phyloP scores from a whole-genome alignment of 371 early-diverging fungal species.

The Mucor irregularis region DNA sequence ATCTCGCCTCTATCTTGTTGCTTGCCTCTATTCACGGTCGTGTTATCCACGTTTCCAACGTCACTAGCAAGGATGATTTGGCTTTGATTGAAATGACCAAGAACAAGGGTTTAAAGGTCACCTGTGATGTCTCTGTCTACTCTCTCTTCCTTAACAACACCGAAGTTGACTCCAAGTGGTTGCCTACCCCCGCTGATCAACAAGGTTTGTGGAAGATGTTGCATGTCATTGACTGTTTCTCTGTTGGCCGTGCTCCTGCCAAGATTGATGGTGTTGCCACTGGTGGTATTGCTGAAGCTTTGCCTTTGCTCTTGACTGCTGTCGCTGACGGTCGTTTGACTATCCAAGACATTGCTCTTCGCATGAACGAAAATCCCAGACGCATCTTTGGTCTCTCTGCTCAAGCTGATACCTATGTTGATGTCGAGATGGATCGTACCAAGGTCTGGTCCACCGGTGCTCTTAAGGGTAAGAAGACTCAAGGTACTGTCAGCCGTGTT shows the following conservation, averaged over 20 bases:
- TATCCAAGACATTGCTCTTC: constrained; percentile 74
- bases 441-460: constrained; percentile 43
- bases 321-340: constrained; percentile 79
- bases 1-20: constrained; percentile 85
- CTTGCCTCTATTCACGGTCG: constrained; percentile 82
- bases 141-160: constrained; percentile 71
- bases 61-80: constrained; percentile 77
- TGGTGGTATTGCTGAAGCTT: constrained; percentile 72
- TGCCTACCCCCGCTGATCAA: constrained; percentile 66
- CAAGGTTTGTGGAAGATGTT: constrained; percentile 81
- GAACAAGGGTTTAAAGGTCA: constrained; percentile 83
- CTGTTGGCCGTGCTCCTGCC: constrained; percentile 72
- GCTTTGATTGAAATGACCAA: constrained; percentile 85
- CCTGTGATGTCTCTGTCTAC: constrained; percentile 90
- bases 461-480: constrained; percentile 47
- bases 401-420: constrained; percentile 88
- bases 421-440: constrained; percentile 75
- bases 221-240: constrained; percentile 87
- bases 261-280: constrained; percentile 51
- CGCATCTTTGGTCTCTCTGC: constrained; percentile 85
- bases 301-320: constrained; percentile 86
- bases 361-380: constrained; percentile 85
- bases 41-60: constrained; percentile 85
- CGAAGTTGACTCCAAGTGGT: constrained; percentile 56
- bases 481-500: constrained; percentile 80